phyloP scores from a whole-genome alignment of 805 yeast species.

The Wickerhamomyces kurtzmanii region DNA sequence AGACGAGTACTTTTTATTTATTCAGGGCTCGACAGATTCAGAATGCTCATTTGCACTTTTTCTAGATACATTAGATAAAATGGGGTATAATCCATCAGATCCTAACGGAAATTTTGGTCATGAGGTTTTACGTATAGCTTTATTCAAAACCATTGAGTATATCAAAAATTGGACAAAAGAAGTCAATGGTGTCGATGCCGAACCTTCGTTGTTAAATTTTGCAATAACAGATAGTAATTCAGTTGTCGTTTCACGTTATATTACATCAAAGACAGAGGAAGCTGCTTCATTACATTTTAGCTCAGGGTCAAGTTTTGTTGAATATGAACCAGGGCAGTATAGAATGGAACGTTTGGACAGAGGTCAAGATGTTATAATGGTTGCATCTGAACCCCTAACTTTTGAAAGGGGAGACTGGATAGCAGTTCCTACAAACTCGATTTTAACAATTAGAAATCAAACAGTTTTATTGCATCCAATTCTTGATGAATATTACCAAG shows the following conservation, averaged over 20 bases:
- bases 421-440: slow-evolving; percentile 88
- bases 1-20: slow-evolving; percentile 68
- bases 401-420: slow-evolving; percentile 98
- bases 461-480: slow-evolving; percentile 89
- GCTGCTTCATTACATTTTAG: slow-evolving; percentile 95
- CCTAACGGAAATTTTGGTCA: slow-evolving; percentile 41
- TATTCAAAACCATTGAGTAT: slow-evolving; percentile 61
- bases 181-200: slow-evolving; percentile 30
- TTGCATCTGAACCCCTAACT: slow-evolving; percentile 93
- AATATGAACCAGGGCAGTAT: slow-evolving; percentile 85
- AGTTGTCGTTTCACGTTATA: slow-evolving; percentile 80
- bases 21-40: slow-evolving; percentile 94
- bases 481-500: slow-evolving; percentile 77
- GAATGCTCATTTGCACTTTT: slow-evolving; percentile 92
- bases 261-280: slow-evolving; percentile 83
- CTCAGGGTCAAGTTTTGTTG: slow-evolving; percentile 86
- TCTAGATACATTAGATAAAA: slow-evolving; percentile 60
- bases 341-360: slow-evolving; percentile 90
- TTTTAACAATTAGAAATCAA: slow-evolving; percentile 71
- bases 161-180: slow-evolving; percentile 76
- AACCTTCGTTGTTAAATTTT: slow-evolving; percentile 83
- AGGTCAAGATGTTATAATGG: slow-evolving; percentile 91
- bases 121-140: slow-evolving; percentile 51
- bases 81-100: slow-evolving; percentile 64
- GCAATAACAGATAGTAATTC: slow-evolving; percentile 92